Base-by-base conservation (phyloP, 495 filamentous ascomycete genomes). In the Poronia punctata region DNA sequence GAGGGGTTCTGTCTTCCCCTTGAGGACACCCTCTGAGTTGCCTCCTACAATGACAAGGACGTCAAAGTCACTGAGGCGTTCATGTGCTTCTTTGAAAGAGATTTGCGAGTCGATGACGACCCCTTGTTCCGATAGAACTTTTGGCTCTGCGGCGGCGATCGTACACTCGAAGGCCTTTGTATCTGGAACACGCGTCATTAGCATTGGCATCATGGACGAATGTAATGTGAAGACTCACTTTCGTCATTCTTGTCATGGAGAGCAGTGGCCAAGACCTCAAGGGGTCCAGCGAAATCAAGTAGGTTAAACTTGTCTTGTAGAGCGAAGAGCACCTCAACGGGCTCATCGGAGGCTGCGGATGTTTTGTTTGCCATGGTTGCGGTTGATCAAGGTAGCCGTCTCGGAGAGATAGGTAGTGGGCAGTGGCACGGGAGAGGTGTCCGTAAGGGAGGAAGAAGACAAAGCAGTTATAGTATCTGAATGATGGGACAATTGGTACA, bases 321-420 rank as follows among this genome's bases (percentile, higher is more conserved):
- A 35, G 63, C 68, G 52, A 71, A 66, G 34, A 74, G 62, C 32
- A 71, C 67, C 39, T 71, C 60, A 54, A 72, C 59, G 41, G 70
- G 68, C 56, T 72, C 68, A 38, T 70, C 68, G 25, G 62, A 47
- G 57, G 65, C 65, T 42, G 65, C 66, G 48, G 63, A 64, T 21
- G 50, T 62, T 55, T 71, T 73, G 52, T 50, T 56, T 48, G 65
- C 67, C 69, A 73, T 73, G 60, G 54, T 70, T 56, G 41, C 39
- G 45, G 51, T 48, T 56, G 43, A 23, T 39, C 39, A 37, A 35
- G 35, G 31, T 43, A 38, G 52, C 44, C 11, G 38, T 39, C 90
- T 85, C 67, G 92, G 95, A 79, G 88, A 95, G n/a, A 82, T 96
- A 90, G 52, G 90, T 98, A 62, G 90, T 27, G 7, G 7, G 24